Evolutionary conservation across 139 green algal species (phyloP), one percentile per base, ranked within the genome.

Genomic region (Trebouxia sp.): DNA sequence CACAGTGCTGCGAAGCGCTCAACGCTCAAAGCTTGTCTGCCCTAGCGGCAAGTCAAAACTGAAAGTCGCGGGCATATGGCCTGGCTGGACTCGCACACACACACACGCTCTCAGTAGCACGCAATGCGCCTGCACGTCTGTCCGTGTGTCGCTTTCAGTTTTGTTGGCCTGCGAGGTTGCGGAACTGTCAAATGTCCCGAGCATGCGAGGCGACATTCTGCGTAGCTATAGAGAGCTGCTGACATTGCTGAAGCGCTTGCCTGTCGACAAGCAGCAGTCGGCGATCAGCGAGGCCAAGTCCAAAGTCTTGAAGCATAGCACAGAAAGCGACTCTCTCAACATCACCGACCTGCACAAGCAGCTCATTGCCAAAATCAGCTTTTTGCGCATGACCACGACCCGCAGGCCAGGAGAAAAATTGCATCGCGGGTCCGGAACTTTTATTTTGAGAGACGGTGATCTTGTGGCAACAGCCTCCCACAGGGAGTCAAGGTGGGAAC

Each of bases 321-420:
- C 22, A 32, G 85, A 91, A 51, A 30, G 41, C 1, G 83, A 90
- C 39, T 41, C 69, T 37, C 55, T 72, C 1, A 70, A 80, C 43
- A 75, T 58, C 3, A 80, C 80, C 1, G 90, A 93, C 24, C 35
- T 87, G 62, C 82, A 90, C 26, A 90, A 89, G 78, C 41, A 90
- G 56, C 72, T 94, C 28, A 80, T 84, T 5, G 83, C 84, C 24
- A 85, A 85, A 26, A 89, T 94, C 43, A 84, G 88, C 72, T 94
- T 87, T 51, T 76, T 94, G 75, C 81, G 84, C 15, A 89, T 86
- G n/a, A 82, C 88, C 38, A 92, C 90, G 26, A 81, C 83, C 5
- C 75, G 80, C 24, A 58, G 47, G 1, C 56, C 78, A 1, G 72
- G 84, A 0, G 87, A 93, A 66, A 48, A 48, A 32, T 70, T 35